A percentile compares a stretch with the other conserved stretches of the same genome.
These are phyloP conservation scores for Naganishia onofrii DNA, from an alignment of 768 basidiomycete genomes.

Conservation along the genomic window DNA sequence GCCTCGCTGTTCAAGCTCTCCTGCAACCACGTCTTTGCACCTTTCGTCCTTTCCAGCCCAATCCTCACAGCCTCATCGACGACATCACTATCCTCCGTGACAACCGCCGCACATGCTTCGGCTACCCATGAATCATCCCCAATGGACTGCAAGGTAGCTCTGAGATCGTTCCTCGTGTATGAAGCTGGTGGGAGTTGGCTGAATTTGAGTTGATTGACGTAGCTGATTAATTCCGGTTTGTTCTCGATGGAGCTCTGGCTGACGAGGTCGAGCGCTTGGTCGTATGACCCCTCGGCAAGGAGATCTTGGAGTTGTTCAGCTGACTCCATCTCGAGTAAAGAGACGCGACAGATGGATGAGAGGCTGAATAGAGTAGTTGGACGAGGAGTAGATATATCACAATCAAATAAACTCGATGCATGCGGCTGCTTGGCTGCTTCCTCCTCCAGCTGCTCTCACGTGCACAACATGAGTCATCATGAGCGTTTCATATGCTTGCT, in stretches of 20 bases:
- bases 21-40: slow-evolving; percentile 52
- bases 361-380: background rate
- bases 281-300: background rate
- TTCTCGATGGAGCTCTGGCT: background rate
- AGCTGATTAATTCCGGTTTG: slow-evolving; percentile 5
- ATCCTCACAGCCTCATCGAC: slow-evolving; percentile 64
- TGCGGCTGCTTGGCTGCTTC: too few species aligned
- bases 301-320: background rate
- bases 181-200: slow-evolving; percentile 43
- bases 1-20: slow-evolving; percentile 1
- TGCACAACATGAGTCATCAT: background rate
- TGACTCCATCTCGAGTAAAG: background rate
- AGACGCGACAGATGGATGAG: background rate
- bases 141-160: slow-evolving; percentile 57
- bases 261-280: slow-evolving; percentile 4
- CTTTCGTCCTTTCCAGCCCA: slow-evolving; percentile 63
- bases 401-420: too few species aligned
- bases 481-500: too few species aligned
- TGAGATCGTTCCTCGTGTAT: slow-evolving; percentile 59
- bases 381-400: background rate
- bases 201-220: slow-evolving; percentile 22
- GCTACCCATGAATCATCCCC: slow-evolving; percentile 73
- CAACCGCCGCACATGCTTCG: slow-evolving; percentile 69
- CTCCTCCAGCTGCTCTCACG: background rate
- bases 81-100: slow-evolving; percentile 60